Percentiles rank a stretch among this genome's conserved stretches.
phyloP scores from a whole-genome alignment of 2,329 filamentous ascomycete genomes.

The Fusarium ramigenum region DNA sequence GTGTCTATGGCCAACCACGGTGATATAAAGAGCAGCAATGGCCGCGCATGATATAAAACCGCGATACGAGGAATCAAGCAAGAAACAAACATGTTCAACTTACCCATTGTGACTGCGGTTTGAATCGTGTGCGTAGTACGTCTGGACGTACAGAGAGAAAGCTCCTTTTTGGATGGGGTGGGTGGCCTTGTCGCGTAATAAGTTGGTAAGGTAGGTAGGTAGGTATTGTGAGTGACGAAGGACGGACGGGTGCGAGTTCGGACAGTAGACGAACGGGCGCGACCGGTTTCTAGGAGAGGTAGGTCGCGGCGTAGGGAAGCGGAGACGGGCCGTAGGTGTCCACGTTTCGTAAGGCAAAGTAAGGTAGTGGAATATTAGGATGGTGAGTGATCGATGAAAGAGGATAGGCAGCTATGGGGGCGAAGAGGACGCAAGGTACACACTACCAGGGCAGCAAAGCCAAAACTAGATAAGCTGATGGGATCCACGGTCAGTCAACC shows the following conservation, averaged over 20 bases:
- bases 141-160: slow-evolving; percentile 37
- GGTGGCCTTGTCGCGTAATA: slow-evolving; percentile 42
- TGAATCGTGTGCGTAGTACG: slow-evolving; percentile 32
- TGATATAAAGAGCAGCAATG: slow-evolving; percentile 4
- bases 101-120: slow-evolving; percentile 43
- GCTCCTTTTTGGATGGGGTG: slow-evolving; percentile 37
- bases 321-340: slow-evolving; percentile 42
- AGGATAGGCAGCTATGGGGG: slow-evolving; percentile 40
- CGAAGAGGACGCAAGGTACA: slow-evolving; percentile 16
- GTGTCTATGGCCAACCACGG: slow-evolving; percentile 16
- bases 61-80: slow-evolving; percentile 25
- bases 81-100: slow-evolving; percentile 39
- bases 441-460: slow-evolving; percentile 17
- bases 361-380: slow-evolving; percentile 26
- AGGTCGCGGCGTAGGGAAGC: slow-evolving; percentile 38
- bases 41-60: not conserved
- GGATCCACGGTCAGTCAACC: slow-evolving; percentile 42
- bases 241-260: slow-evolving; percentile 40
- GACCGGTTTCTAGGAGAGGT: slow-evolving; percentile 36
- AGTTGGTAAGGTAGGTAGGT: slow-evolving; percentile 22
- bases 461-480: slow-evolving; percentile 42
- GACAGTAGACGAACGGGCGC: slow-evolving; percentile 28
- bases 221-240: slow-evolving; percentile 35
- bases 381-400: slow-evolving; percentile 16
- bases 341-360: slow-evolving; percentile 31